Base-by-base conservation (phyloP, 106 monocot genomes). In the Apostasia shenzhenica region DNA sequence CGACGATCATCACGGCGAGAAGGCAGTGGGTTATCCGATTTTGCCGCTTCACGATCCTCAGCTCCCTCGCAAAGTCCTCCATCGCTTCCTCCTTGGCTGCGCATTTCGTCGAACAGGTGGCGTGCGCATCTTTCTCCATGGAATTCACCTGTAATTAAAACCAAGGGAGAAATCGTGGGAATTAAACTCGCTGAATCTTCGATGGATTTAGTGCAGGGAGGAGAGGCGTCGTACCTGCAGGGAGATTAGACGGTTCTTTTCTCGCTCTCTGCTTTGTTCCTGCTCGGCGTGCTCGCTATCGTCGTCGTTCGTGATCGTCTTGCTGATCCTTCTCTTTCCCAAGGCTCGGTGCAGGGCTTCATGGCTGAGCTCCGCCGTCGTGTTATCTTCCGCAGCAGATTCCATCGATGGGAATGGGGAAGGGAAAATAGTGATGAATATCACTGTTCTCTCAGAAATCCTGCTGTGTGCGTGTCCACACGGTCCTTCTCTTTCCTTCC, bases 1-100 rank as follows among this genome's bases (percentile, higher is more conserved):
- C 46, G 5, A 80, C 54, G n/a, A 89, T 78, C 65, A 89, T 46
- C 4, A 65, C 72, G 2, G 82, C 68, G 14, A 89, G 79, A 37
- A 89, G 85, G 58, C 79, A 74, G 9, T 89, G 85, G n/a, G 85
- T 89, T 14, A 89, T 78, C 26, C 39, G 4, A 55, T 89, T 89
- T 67, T 89, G 89, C 66, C 59, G 82, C 77, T 73, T 89, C 40
- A 89, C 73, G 51, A 9, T 77, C 54, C 58, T 82, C 57, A 89
- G 63, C 63, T 89, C 89, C 59, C 59, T 82, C 11, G 67, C 66
- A 11, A 89, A 59, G 41, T 77, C 82, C 43, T 72, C 70, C 13
- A 79, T 61, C 38, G 6, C 41, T 6, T 13, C 67, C 42, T 76
- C 72, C 62, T 3, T 42, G 45, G 58, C 67, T 6, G 12, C 56